Conservation (phyloP, 306 rosid genomes). For the Lagenaria siceraria region DNA sequence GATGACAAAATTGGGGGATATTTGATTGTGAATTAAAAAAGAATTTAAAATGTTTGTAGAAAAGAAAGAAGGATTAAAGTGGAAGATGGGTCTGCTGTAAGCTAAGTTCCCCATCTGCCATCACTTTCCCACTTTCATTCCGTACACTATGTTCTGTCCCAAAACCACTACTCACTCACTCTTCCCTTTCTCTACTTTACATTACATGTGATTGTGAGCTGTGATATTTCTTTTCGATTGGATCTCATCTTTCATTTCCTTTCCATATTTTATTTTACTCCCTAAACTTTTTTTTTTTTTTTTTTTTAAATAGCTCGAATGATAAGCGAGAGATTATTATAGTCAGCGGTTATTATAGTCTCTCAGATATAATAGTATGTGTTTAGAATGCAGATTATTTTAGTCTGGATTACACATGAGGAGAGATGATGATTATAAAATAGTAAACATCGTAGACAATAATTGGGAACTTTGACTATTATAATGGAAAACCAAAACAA, state of each 20-base stretch:
- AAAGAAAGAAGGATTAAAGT: background rate
- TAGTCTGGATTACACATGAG: no score
- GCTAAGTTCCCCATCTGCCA: background rate
- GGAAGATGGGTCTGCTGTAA: background rate
- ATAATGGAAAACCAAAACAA: no score
- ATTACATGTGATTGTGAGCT: background rate
- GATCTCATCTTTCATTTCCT: background rate
- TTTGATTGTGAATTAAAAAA: background rate
- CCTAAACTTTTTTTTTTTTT: background rate
- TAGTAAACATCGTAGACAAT: no score
- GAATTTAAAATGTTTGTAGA: no score
- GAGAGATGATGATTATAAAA: no score
- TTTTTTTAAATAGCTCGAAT: no score
- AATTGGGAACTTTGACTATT: no score
- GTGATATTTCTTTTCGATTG: background rate
- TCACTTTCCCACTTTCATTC: slow-evolving; percentile 9
- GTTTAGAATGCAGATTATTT: no score
- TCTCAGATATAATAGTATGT: no score
- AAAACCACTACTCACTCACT: background rate
- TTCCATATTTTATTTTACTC: no score
- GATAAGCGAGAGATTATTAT: no score
- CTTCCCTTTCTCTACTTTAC: background rate
- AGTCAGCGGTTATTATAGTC: no score
- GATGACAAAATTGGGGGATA: background rate
- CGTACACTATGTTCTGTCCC: slow-evolving; percentile 9